Evolutionary conservation across 495 filamentous ascomycete species (phyloP).

Genomic region (Xylaria bambusicola): DNA sequence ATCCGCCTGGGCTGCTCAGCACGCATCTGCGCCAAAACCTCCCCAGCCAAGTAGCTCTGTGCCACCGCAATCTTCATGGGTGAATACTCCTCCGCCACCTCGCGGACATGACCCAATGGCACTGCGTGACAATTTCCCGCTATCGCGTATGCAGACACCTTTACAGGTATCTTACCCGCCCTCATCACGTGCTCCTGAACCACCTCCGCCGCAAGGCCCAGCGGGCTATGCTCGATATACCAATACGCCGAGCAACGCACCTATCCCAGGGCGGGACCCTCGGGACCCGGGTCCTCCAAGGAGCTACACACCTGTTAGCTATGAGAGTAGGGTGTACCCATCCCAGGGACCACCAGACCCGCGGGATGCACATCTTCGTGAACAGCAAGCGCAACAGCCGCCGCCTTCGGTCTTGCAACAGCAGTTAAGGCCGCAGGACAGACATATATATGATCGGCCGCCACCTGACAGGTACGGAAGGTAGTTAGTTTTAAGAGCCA

Average conservation of each 20-base stretch:
- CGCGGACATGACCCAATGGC: conserved; percentile 40
- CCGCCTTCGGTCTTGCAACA: conserved; percentile 34
- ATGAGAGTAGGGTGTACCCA: conserved; percentile 30
- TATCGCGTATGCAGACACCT: conserved; percentile 33
- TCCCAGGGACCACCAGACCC: conserved; percentile 27
- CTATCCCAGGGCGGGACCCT: conserved; percentile 34
- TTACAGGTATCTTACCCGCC: conserved; percentile 34
- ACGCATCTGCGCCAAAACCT: conserved; percentile 42
- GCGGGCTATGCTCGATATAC: conserved; percentile 33
- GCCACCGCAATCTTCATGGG: conserved; percentile 42
- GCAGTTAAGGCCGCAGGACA: conserved; percentile 39
- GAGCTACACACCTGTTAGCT: conserved; percentile 35
- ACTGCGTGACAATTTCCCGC: conserved; percentile 36
- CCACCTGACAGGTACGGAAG: conserved; percentile 34
- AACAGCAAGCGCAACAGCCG: conserved; percentile 29
- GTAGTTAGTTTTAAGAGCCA: conserved; percentile 12
- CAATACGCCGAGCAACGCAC: conserved; percentile 17
- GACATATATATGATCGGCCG: conserved; percentile 32
- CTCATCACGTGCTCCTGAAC: conserved; percentile 35
- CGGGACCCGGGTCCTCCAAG: conserved; percentile 32
- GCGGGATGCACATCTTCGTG: conserved; percentile 33
- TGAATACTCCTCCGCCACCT: conserved; percentile 34
- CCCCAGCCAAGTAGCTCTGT: conserved; percentile 38
- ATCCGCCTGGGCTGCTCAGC: conserved; percentile 48
- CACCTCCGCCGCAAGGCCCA: conserved; percentile 29